Base-by-base conservation (phyloP, 345 rosid species). In the Bruguiera sexangula region DNA sequence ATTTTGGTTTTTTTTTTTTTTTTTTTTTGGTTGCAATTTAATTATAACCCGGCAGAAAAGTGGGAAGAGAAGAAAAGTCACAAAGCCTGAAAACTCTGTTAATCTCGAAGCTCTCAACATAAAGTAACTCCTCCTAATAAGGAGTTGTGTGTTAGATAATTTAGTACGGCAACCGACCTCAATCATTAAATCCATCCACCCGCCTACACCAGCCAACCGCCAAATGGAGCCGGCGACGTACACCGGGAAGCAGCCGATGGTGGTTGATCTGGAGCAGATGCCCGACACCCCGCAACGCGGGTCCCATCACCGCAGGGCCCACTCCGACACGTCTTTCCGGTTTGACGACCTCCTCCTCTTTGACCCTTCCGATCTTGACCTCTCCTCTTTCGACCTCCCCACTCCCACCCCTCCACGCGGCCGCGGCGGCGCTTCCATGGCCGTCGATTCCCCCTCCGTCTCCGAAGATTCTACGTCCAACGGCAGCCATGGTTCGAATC, bases 301-400 rank as follows among this genome's bases (percentile, higher is more conserved):
- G 61, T 75, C 85, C 76, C 88, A 81, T 69, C 98, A 93, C 86
- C 85, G 98, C 22, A 79, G 98, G 56, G 96, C 98, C 21, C 94
- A 85, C 81, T 93, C 98, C 63, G 98, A 93, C 71, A 89, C 89
- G 66, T 73, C 92, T 69, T 93, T 88, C 86, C 89, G 96, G 69
- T 80, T 86, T 78, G 97, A 93, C 78, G 97, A 93, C 84, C 83
- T 91, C 61, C 92, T 91, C 69, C 84, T 86, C 61, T 93, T 93
- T 77, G 93, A 93, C 75, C 82, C 92, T 46, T 86, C 90, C 63
- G 98, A 90, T 82, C 79, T 88, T 37, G 96, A 91, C 83, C 86
- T 91, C 66, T 82, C 98, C 63, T 68, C 89, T 52, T 86, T 91
- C 37, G 92, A 91, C 84, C 85, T 88, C 76, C 83, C 84, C 64